Evolutionary conservation across 2,329 filamentous ascomycete genomes (phyloP).

Genomic region (Xylaria sp.): DNA sequence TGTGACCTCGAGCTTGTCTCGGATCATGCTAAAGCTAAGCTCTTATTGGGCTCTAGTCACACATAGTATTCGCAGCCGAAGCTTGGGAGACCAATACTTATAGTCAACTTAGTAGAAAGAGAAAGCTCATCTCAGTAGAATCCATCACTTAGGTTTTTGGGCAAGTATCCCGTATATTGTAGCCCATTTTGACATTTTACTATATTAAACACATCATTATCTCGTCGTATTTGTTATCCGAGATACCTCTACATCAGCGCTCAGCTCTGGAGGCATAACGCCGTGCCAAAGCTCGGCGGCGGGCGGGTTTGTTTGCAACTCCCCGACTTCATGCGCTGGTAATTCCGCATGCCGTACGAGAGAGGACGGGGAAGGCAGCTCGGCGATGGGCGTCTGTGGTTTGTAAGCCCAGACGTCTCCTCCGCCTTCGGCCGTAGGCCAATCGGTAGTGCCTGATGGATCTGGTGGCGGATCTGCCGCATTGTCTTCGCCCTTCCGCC

Average conservation of each 20-base stretch:
- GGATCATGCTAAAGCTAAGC: background rate
- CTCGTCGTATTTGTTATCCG: background rate
- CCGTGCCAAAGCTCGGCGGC: constrained; percentile 30
- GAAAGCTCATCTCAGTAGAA: background rate
- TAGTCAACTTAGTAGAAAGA: background rate
- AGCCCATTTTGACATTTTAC: constrained; percentile 8
- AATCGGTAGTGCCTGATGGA: background rate
- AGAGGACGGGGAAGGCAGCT: constrained; percentile 12
- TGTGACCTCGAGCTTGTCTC: background rate
- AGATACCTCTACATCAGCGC: constrained; percentile 26
- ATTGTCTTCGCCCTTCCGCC: constrained; percentile 6
- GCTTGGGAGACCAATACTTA: background rate
- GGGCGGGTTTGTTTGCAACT: constrained; percentile 17
- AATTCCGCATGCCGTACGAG: constrained; percentile 6
- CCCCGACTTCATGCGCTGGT: constrained; percentile 9
- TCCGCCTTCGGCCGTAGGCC: constrained; percentile 6
- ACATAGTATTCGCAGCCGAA: background rate
- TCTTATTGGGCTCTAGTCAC: background rate
- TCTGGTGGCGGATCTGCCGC: background rate
- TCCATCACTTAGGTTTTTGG: background rate
- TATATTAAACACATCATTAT: constrained; percentile 13
- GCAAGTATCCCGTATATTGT: background rate
- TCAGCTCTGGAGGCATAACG: constrained; percentile 28
- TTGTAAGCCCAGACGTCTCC: constrained; percentile 23
- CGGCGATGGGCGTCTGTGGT: constrained; percentile 2